Base-by-base conservation (phyloP, 352 stramenopile genomes). In the Phytophthora sp. region DNA sequence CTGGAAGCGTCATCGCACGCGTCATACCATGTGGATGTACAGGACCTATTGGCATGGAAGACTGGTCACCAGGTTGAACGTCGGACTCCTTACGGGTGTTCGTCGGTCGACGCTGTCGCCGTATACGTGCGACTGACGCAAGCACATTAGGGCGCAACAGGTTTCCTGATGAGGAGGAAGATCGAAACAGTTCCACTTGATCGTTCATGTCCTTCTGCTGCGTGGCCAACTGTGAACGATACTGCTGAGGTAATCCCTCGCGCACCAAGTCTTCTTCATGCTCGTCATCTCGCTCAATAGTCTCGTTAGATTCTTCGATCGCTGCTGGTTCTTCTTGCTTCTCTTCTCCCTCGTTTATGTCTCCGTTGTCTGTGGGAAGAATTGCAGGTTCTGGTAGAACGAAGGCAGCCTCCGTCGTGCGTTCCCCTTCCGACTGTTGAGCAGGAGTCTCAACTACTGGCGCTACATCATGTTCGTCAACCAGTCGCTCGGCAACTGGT, bases 151-250 rank as follows among this genome's bases (percentile, higher is more conserved):
- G 35, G 7, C 50, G 61, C 24, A 45, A 12, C 7, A 59, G 18
- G 42, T 54, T 57, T 11, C 50, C 60, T n/a, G 60, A 61, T 13
- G 58, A 63, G 0, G 67, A 53, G 0, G 67, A 53, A 12, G 72
- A 39, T 11, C 58, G 68, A 45, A 79, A 76, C 6, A 79, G 23
- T 20, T 66, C 69, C 11, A 74, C 54, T 1, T 60, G 57, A 9
- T 79, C 72, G 7, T 66, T 50, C 21, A 70, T 50, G 39, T 69
- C 39, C 24, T 73, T 72, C 20, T 77, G 72, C 6, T 79, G 68
- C 7, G 68, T 63, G 4, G 64, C 64, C 30, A 75, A 53, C 18
- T 69, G 68, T 5, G 63, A 62, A 9, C 61, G 71, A 35, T 76
- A 79, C 21, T 62, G 51, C 1, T 53, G 30, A 13, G 72, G 59